These are phyloP conservation scores for Fraxinus xanthoxyloides DNA, from an alignment of 305 asterid species.

Conservation along the genomic window DNA sequence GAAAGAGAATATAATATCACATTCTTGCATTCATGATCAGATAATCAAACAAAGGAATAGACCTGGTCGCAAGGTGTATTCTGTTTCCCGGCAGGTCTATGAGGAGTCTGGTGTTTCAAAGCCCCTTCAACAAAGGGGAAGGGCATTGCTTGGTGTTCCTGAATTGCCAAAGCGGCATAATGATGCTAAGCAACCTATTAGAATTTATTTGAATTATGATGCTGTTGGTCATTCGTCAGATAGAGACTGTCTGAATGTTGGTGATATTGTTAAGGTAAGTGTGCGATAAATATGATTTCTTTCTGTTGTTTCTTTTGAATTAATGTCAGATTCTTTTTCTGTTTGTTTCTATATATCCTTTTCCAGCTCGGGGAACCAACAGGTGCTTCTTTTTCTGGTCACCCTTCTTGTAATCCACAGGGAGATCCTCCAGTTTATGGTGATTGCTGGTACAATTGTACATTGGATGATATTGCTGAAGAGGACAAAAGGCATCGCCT, in stretches of 20 bases:
- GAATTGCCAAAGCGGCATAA: conserved; percentile 32
- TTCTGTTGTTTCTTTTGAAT: conserved; percentile 6
- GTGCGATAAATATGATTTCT: background rate
- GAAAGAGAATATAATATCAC: conserved; percentile 46
- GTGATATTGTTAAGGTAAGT: conserved; percentile 85
- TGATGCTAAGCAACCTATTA: conserved; percentile 70
- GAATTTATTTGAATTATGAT: conserved; percentile 88
- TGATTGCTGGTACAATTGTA: conserved; percentile 96
- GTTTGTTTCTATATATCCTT: conserved; percentile 17
- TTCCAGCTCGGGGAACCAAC: conserved; percentile 87
- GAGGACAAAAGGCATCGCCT: conserved; percentile 89
- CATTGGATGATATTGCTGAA: conserved; percentile 78
- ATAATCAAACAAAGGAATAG: conserved; percentile 78
- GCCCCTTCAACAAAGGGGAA: conserved; percentile 48
- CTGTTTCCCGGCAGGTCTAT: conserved; percentile 80
- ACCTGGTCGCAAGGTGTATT: conserved; percentile 76
- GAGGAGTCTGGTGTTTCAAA: conserved; percentile 40
- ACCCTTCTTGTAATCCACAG: conserved; percentile 82
- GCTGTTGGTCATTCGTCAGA: conserved; percentile 96
- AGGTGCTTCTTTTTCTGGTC: conserved; percentile 76
- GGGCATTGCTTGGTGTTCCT: conserved; percentile 59
- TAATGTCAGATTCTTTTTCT: background rate
- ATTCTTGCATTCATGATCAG: conserved; percentile 93
- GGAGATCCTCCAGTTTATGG: conserved; percentile 86
- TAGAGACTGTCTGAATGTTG: conserved; percentile 80